Conservation (phyloP, 345 rosid genomes). For the Citrus medica region DNA sequence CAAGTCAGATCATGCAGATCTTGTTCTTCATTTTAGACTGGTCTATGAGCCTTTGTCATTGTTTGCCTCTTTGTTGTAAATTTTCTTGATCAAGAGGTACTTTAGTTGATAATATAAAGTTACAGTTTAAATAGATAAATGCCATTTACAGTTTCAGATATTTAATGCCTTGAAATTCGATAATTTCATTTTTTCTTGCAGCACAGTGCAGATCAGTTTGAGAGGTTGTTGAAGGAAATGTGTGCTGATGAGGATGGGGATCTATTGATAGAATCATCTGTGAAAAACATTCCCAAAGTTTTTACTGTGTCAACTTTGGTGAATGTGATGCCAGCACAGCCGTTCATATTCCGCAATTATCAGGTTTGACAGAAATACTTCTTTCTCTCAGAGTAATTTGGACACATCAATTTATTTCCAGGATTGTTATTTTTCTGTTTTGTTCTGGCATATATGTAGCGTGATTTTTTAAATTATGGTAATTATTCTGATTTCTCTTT, state of each 20-base stretch:
- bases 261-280: conserved; percentile 89
- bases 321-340: conserved; percentile 93
- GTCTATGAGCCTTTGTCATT: conserved; percentile 1
- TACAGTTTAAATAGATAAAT: neutral
- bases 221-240: conserved; percentile 94
- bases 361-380: conserved; percentile 50
- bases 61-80: neutral
- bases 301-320: conserved; percentile 93
- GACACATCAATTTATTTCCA: neutral
- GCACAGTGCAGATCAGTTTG: conserved; percentile 99
- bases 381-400: neutral
- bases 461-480: neutral
- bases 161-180: conserved; percentile 19
- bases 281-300: conserved; percentile 87
- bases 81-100: conserved; percentile 4
- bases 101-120: neutral
- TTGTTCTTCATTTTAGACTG: neutral
- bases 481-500: neutral
- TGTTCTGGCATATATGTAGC: conserved; percentile 5
- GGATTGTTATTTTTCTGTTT: neutral
- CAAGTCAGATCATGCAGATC: neutral
- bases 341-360: conserved; percentile 92
- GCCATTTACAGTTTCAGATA: neutral
- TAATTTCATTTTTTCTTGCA: conserved; percentile 51
- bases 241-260: conserved; percentile 97